Evolutionary conservation across 139 green algal species (phyloP).

Genomic region (Mychonastes homosphaera): DNA sequence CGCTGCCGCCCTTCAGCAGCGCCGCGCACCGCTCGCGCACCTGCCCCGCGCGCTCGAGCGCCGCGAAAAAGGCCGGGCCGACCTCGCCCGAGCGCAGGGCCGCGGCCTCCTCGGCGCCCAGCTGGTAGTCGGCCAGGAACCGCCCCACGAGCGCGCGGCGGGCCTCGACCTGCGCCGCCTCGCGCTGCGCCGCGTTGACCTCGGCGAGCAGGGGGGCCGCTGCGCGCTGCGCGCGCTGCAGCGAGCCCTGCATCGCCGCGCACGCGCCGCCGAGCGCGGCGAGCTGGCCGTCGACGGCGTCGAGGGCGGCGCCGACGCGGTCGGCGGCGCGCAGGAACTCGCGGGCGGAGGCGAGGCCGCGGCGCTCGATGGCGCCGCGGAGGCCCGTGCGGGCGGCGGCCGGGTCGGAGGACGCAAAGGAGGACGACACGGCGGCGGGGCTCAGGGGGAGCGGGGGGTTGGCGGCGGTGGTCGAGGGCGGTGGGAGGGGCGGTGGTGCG

Average conservation of each 20-base stretch:
- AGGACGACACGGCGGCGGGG: slow-evolving; percentile 6
- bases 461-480: no score
- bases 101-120: slow-evolving; percentile 48
- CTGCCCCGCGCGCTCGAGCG: slow-evolving; percentile 66
- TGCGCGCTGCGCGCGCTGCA: slow-evolving; percentile 25
- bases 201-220: slow-evolving; percentile 43
- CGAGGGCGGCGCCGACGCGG: slow-evolving; percentile 54
- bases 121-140: slow-evolving; percentile 93
- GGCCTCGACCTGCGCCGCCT: slow-evolving; percentile 40
- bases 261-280: slow-evolving; percentile 56
- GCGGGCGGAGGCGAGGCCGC: slow-evolving; percentile 56
- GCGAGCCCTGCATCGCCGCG: slow-evolving; percentile 29
- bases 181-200: slow-evolving; percentile 39
- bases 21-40: slow-evolving; percentile 90
- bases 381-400: slow-evolving; percentile 12
- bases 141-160: slow-evolving; percentile 50
- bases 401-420: slow-evolving; percentile 18
- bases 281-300: slow-evolving; percentile 67
- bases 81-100: slow-evolving; percentile 55
- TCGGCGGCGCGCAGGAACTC: slow-evolving; percentile 66
- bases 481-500: no score
- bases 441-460: no score
- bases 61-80: slow-evolving; percentile 72
- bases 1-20: slow-evolving; percentile 54
- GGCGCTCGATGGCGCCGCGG: slow-evolving; percentile 64